A percentile compares a stretch with the other conserved stretches of the same genome.
phyloP scores from a whole-genome alignment of 2,329 filamentous ascomycete species.

The Colletotrichum camelliae region DNA sequence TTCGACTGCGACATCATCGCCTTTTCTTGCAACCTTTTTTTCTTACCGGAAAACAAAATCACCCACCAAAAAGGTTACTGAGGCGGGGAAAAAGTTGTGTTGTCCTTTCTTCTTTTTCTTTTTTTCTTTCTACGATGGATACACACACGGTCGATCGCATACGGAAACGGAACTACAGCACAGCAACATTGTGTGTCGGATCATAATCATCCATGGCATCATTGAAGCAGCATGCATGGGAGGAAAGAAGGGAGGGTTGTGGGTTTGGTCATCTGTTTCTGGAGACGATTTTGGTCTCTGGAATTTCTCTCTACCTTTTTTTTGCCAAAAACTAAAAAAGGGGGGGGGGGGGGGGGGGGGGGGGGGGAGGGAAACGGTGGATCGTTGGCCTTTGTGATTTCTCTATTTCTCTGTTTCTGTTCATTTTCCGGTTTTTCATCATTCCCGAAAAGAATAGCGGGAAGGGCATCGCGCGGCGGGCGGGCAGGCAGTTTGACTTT shows the following conservation, averaged over 20 bases:
- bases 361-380: constrained; percentile 3
- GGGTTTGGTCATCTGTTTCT: constrained; percentile 1
- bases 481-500: constrained; percentile 2
- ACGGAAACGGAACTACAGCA: constrained; percentile 7
- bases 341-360: too few species aligned
- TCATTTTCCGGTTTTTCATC: constrained; percentile 5
- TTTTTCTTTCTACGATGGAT: not conserved
- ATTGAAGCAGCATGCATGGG: not conserved
- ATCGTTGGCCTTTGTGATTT: constrained; percentile 8
- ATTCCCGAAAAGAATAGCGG: constrained; percentile 7
- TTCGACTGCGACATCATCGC: not conserved
- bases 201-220: constrained; percentile 14
- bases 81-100: constrained; percentile 3
- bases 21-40: not conserved
- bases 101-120: not conserved
- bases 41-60: constrained; percentile 13
- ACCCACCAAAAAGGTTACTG: constrained; percentile 10
- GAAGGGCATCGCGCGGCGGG: constrained; percentile 18
- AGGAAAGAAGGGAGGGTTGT: not conserved
- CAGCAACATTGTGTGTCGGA: constrained; percentile 6
- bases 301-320: not conserved
- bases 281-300: not conserved
- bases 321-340: not conserved
- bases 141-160: constrained; percentile 4
- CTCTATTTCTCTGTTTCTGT: not conserved